Evolutionary conservation across 2,329 filamentous ascomycete species (phyloP).

Genomic region (Monosporascus sp.): DNA sequence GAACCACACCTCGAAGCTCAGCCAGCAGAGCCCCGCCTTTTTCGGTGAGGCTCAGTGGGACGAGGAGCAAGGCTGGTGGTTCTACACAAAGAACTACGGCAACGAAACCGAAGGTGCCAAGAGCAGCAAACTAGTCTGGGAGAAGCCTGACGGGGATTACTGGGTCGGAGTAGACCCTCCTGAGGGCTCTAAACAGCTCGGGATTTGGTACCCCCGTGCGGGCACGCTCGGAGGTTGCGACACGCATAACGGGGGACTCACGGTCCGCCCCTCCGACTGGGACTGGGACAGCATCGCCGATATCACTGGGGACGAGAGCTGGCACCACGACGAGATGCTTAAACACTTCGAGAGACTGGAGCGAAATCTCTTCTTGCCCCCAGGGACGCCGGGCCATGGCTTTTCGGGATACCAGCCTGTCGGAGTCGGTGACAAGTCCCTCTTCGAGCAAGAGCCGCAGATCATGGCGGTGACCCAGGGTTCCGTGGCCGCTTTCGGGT

Average conservation of each 20-base stretch:
- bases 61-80: constrained; percentile 45
- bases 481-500: constrained; percentile 3
- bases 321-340: constrained; percentile 56
- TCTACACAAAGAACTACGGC: constrained; percentile 53
- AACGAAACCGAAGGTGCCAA: constrained; percentile 44
- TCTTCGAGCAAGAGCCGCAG: constrained; percentile 6
- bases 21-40: constrained; percentile 44
- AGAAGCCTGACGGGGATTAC: constrained; percentile 30
- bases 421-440: constrained; percentile 2
- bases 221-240: constrained; percentile 47
- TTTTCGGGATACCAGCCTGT: constrained; percentile 18
- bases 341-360: constrained; percentile 54
- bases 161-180: constrained; percentile 37
- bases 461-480: constrained; percentile 4
- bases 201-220: constrained; percentile 42
- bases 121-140: constrained; percentile 49
- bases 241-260: constrained; percentile 57
- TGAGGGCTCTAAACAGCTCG: constrained; percentile 33
- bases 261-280: constrained; percentile 51
- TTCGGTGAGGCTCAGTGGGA: constrained; percentile 41
- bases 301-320: constrained; percentile 56
- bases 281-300: constrained; percentile 55
- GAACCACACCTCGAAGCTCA: constrained; percentile 37
- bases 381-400: constrained; percentile 44
- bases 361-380: constrained; percentile 46